Evolutionary conservation across 305 asterid genomes (phyloP), one percentile per base, ranked within the genome.

Genomic region (Withania somnifera): DNA sequence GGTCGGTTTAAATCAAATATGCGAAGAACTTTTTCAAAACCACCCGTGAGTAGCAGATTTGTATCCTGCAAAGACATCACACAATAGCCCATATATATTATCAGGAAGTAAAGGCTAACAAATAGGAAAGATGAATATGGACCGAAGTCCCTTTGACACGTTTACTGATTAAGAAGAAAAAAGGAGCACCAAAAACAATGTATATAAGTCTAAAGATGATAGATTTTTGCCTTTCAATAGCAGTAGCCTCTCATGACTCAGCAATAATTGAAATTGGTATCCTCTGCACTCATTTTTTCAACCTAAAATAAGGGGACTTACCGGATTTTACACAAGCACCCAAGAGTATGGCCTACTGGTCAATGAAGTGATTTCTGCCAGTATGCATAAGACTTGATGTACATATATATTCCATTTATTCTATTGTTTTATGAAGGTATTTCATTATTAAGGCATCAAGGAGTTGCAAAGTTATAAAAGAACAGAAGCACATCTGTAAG

Each of bases 21-120:
- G 76, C 98, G 97, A 64, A 95, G 89, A 76, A 89, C 83, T 81
- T 95, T 93, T 84, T 95, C 99, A 89, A 92, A 88, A 68, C 99
- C 98, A 68, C 99, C 99, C 4, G 98, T 95, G 67, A 95, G 90
- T 60, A 93, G 88, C 82, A 90, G 88, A 40, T 88, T 87, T 40
- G 97, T 90, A 85, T 93, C 98, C 99, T 95, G 87, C 80, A 80
- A 85, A 80, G 84, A 56, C 24, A 81, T 60, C 79, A 20, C 82
- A 86, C 30, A 60, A 60, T 66, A 69, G 61, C 82, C 71, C 82
- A 36, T 63, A 67, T 10, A 77, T 52, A 52, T 64, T 45, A 19
- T 34, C 26, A 2, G 68, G 82, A 40, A 60, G 64, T 56, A 22
- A 24, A 50, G 24, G 67, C 78, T 52, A 52, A 81, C 6, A 63